Conservation (phyloP, 2,329 filamentous ascomycete species). For the Phialophora expanda region DNA sequence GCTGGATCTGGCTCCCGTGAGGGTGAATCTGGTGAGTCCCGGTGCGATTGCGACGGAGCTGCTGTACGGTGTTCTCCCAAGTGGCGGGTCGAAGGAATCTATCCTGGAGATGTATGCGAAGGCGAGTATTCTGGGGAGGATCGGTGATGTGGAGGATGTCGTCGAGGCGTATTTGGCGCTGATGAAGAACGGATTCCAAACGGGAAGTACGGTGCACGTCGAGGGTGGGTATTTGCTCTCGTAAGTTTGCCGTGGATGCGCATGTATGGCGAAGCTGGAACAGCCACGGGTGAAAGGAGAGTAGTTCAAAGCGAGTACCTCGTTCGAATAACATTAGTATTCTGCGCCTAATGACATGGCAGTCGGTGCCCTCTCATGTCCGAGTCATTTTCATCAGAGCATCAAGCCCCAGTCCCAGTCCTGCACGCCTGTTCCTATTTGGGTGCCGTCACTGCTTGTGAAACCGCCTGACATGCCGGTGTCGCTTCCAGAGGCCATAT, state of each 20-base stretch:
- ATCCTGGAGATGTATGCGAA: background rate
- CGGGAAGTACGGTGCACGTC: slow-evolving; percentile 44
- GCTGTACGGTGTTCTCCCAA: slow-evolving; percentile 40
- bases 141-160: slow-evolving; percentile 46
- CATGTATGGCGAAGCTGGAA: background rate
- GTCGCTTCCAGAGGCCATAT: background rate
- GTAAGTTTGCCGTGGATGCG: background rate
- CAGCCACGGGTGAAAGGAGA: background rate
- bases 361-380: background rate
- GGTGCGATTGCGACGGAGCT: slow-evolving; percentile 51
- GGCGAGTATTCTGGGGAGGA: slow-evolving; percentile 37
- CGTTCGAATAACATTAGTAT: background rate
- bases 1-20: slow-evolving; percentile 50
- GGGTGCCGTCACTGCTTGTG: slow-evolving; percentile 21
- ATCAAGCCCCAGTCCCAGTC: slow-evolving; percentile 34
- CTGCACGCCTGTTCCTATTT: slow-evolving; percentile 29
- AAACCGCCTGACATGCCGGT: background rate
- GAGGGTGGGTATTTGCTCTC: slow-evolving; percentile 48
- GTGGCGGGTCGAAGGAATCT: slow-evolving; percentile 26
- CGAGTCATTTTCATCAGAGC: slow-evolving; percentile 6
- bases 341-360: background rate
- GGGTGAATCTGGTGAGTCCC: slow-evolving; percentile 51
- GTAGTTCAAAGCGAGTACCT: background rate
- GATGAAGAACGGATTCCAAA: slow-evolving; percentile 52
- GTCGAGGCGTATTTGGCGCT: slow-evolving; percentile 53